Evolutionary conservation across 345 rosid genomes (phyloP), one percentile per base, ranked within the genome.

Genomic region (Arabis alpina): DNA sequence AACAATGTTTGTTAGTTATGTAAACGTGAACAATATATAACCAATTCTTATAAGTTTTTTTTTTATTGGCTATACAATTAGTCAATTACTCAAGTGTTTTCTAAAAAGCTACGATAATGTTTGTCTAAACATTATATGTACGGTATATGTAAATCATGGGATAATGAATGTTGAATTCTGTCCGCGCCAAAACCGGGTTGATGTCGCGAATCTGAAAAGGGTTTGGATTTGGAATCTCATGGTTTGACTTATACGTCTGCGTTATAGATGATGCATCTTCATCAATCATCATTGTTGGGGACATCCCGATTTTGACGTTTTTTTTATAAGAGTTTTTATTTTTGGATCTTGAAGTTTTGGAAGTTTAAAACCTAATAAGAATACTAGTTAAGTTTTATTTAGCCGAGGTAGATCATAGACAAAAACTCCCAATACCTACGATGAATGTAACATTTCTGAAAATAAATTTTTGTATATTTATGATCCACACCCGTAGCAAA

Each of bases 161-260:
- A 19, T 19, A 19, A 19, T 0, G 9, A 11, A 23, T 62, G 55
- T 36, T 30, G 19, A 44, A 54, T 54, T 47, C 43, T 63, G 36
- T 54, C 61, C 7, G 40, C 55, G 57, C 5, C 10, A 63, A 64
- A 37, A 48, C 48, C 19, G 59, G 77, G 71, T 10, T 13, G 50
- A 30, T 58, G 68, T 66, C 61, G 42, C 50, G 56, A 52, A 67
- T 74, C 41, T 74, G 78, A 74, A 74, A 74, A 59, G 78, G 78
- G 68, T 74, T 74, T 52, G 63, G 62, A 61, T 59, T 74, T 67
- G 63, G 78, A 74, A 74, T 74, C 50, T 60, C 25, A 7, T 42
- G 66, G 73, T 60, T 67, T 60, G 78, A 74, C 78, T 60, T 67
- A 51, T 11, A 36, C 13, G 53, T 59, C 12, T 43, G 55, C 77